Conservation (phyloP, 2,329 filamentous ascomycete species). For the Cladosporium sp. region DNA sequence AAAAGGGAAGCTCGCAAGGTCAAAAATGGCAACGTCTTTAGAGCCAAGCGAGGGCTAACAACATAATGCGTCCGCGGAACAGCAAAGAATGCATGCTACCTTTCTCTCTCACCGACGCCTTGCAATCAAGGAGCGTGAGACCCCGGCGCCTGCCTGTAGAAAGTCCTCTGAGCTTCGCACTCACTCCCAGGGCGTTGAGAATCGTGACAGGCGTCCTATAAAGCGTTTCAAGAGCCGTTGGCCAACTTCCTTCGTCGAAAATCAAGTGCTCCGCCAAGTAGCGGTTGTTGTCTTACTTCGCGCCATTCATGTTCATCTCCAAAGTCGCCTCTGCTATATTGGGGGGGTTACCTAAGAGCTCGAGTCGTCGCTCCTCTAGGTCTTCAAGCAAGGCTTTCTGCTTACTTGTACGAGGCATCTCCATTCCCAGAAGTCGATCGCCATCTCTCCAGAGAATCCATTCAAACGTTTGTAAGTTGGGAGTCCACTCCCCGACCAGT, state of each 20-base stretch:
- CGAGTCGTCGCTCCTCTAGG: background rate
- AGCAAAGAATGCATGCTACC: too few species aligned
- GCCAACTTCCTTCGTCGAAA: background rate
- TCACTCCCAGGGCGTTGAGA: too few species aligned
- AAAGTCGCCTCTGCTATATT: background rate
- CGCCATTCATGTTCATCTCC: background rate
- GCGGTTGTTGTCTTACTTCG: background rate
- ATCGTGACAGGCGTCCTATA: background rate
- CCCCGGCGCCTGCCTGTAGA: background rate
- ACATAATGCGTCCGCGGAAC: too few species aligned
- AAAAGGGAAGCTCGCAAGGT: too few species aligned
- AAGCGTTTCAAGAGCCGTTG: background rate
- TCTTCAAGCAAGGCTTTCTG: background rate
- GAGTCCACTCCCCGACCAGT: background rate
- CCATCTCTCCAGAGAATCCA: background rate
- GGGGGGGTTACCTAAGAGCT: background rate
- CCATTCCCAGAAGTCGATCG: background rate
- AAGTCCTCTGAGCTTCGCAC: background rate
- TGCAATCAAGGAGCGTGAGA: too few species aligned
- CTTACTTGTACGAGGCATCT: background rate
- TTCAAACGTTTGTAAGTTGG: background rate
- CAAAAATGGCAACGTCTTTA: too few species aligned
- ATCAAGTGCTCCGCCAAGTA: background rate
- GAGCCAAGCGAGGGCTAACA: too few species aligned
- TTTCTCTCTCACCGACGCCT: too few species aligned